Percentiles rank a stretch among this genome's conserved stretches.
Conservation (phyloP, 2,329 filamentous ascomycete species). For the Ceratocystis cubensis region DNA sequence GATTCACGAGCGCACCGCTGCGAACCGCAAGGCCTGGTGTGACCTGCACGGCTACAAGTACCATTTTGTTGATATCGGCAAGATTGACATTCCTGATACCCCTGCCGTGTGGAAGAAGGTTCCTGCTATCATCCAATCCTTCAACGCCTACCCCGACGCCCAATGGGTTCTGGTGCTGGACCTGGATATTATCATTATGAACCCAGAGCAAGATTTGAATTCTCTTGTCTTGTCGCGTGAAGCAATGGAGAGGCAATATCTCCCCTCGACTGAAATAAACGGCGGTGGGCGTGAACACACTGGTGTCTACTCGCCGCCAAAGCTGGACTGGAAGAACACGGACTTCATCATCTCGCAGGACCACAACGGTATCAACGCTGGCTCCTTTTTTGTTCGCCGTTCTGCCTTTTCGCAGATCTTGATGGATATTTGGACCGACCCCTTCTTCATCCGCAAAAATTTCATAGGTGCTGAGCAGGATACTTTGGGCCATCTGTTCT, state of each 20-base stretch:
- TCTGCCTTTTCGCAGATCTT: conserved; percentile 18
- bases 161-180: conserved; percentile 20
- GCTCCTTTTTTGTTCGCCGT: conserved; percentile 19
- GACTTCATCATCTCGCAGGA: conserved; percentile 20
- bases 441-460: conserved; percentile 20
- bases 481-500: conserved; percentile 18
- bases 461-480: conserved; percentile 20
- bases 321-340: conserved; percentile 20
- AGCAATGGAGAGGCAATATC: conserved; percentile 18
- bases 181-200: conserved; percentile 21
- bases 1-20: conserved; percentile 19
- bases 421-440: conserved; percentile 21
- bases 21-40: conserved; percentile 20
- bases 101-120: conserved; percentile 21
- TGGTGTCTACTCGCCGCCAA: conserved; percentile 16
- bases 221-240: conserved; percentile 20
- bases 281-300: conserved; percentile 13
- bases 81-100: conserved; percentile 19
- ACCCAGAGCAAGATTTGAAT: conserved; percentile 17
- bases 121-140: conserved; percentile 20
- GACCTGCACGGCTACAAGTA: conserved; percentile 21
- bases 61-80: conserved; percentile 20
- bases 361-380: conserved; percentile 21
- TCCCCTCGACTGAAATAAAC: conserved; percentile 17
- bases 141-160: conserved; percentile 20